Evolutionary conservation across 768 basidiomycete species (phyloP), one percentile per base, ranked within the genome.

Genomic region (Cantharellus anzutake): DNA sequence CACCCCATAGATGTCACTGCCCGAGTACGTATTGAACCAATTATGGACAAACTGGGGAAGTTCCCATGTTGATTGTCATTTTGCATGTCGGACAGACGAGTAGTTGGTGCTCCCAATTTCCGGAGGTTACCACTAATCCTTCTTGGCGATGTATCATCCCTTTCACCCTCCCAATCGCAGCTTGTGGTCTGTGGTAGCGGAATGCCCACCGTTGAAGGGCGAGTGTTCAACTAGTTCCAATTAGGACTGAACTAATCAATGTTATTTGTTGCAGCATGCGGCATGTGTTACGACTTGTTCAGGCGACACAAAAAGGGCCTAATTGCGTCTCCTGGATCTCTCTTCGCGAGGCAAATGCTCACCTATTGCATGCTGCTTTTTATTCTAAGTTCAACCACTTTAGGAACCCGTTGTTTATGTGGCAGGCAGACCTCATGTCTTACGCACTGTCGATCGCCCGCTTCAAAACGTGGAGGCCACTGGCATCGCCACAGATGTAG

Each of bases 391-490:
- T 35, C 4, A 39, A 44, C 20, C 52, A 16, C 41, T 65, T 4
- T 60, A 88, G 85, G 93, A 96, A 73, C 93, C 93, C 35, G 94
- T 98, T 2, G 75, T 97, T 51, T 96, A 92, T 66, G 77, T 96
- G 52, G 78, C 82, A 37, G 88, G 89, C 3, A 75, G 83, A 59
- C 88, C 90, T 1, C 92, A 96, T 67, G 94, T 98, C 5, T 74
- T 99, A 7, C 83, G 96, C 11, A 76, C 93, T 1, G 78, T 90
- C 3, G 82, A 88, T 67, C 80, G 81, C 52, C 96, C 96, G 0
- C 72, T 98, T 34, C 88, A 89, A 70, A 99, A 99, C 65, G 87
- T 99, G 58, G 86, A 98, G 86, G 89, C 94, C 2, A 98, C 96
- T 0, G 96, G 96, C 34, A 83, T 98, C 2, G 86, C 89, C 0